Conservation (phyloP, 257 asterid genomes). For the Forsythia suspensa region DNA sequence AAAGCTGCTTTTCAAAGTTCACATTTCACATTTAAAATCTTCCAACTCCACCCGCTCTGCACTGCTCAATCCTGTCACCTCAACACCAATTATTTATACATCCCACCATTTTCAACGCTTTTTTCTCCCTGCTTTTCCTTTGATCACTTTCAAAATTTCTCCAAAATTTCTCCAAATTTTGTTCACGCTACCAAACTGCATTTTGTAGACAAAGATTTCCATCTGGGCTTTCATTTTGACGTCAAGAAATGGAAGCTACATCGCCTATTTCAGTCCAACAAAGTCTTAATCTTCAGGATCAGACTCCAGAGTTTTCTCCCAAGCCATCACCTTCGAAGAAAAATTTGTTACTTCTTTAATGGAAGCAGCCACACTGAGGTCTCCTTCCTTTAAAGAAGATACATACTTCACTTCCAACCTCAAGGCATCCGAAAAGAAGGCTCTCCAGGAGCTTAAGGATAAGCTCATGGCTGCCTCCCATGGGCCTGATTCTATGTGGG, state of each 20-base stretch:
- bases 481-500: constrained; percentile 66
- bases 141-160: background rate
- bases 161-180: background rate
- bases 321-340: constrained; percentile 44
- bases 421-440: constrained; percentile 58
- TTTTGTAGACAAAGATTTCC: background rate
- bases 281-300: constrained; percentile 21
- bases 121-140: background rate
- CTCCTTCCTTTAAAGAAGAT: constrained; percentile 86
- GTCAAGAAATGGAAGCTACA: constrained; percentile 45
- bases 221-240: background rate
- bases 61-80: background rate
- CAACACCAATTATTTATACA: background rate
- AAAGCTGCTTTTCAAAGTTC: background rate
- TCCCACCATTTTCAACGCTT: background rate
- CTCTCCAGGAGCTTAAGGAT: constrained; percentile 66
- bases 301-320: constrained; percentile 32
- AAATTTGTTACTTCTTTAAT: constrained; percentile 46
- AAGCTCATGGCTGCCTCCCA: constrained; percentile 32
- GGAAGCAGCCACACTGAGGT: constrained; percentile 59
- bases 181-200: background rate
- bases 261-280: constrained; percentile 36
- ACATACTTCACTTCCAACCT: constrained; percentile 71
- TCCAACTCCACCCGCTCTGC: background rate
- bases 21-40: constrained; percentile 1